Evolutionary conservation across 1,284 basidiomycete genomes (phyloP).

Genomic region (Melampsora americana): DNA sequence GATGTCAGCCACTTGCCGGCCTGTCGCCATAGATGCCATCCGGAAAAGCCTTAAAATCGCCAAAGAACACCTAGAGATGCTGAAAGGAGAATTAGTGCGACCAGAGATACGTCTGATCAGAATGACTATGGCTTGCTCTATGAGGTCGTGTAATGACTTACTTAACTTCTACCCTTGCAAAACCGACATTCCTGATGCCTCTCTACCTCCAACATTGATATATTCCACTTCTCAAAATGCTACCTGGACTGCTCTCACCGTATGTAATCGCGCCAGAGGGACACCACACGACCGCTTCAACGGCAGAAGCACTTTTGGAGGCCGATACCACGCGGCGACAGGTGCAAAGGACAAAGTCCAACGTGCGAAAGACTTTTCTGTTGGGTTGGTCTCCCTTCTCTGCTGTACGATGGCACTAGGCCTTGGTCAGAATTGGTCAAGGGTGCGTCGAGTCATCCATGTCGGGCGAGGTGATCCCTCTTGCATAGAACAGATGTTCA

Average conservation of each 20-base stretch:
- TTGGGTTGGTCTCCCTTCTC: too few species aligned
- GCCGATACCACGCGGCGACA: neutral
- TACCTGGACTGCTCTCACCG: neutral
- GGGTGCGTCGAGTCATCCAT: neutral
- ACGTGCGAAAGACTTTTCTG: too few species aligned
- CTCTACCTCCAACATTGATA: neutral
- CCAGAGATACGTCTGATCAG: constrained; percentile 14
- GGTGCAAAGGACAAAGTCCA: neutral
- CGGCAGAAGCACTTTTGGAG: neutral
- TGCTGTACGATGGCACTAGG: neutral
- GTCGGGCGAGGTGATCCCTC: neutral
- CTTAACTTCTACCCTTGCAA: neutral
- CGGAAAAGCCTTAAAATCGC: constrained; percentile 7
- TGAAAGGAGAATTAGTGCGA: neutral
- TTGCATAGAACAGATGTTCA: constrained; percentile 4
- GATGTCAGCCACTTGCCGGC: constrained; percentile 1
- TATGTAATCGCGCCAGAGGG: neutral
- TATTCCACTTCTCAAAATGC: neutral
- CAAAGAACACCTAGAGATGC: too few species aligned
- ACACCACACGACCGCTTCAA: neutral
- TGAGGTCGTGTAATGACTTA: neutral
- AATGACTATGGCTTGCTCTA: neutral
- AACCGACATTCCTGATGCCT: neutral
- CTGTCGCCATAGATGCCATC: constrained; percentile 15
- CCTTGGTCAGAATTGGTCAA: constrained; percentile 1